Conservation (phyloP, 768 basidiomycete species). For the Boletus fagicola region DNA sequence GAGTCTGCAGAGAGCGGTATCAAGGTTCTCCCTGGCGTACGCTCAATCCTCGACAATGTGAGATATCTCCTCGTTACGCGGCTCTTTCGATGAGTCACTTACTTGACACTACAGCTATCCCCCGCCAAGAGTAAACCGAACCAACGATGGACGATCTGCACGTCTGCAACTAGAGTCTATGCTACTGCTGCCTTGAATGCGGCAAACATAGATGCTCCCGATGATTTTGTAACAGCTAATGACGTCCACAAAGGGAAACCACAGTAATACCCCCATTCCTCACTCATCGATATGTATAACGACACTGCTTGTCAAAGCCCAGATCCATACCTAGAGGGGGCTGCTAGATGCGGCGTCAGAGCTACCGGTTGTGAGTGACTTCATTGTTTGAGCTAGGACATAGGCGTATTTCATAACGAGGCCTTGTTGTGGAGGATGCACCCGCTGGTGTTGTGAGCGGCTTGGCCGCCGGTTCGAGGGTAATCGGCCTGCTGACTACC, state of each 20-base stretch:
- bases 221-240: constrained; percentile 79
- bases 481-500: constrained; percentile 79
- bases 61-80: background rate
- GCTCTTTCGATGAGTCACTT: background rate
- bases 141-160: constrained; percentile 85
- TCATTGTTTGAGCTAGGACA: background rate
- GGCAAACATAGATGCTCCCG: constrained; percentile 66
- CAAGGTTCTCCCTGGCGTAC: constrained; percentile 71
- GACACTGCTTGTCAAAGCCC: constrained; percentile 44
- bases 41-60: constrained; percentile 56
- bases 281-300: background rate
- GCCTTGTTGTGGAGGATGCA: constrained; percentile 90
- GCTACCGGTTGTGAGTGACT: constrained; percentile 34
- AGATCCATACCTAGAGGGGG: constrained; percentile 89
- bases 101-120: constrained; percentile 28
- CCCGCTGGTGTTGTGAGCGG: constrained; percentile 83
- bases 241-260: constrained; percentile 85
- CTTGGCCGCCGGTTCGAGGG: constrained; percentile 77
- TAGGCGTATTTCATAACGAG: constrained; percentile 34
- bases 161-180: constrained; percentile 77
- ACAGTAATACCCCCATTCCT: constrained; percentile 37
- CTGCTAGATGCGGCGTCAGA: constrained; percentile 62
- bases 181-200: constrained; percentile 67
- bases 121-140: constrained; percentile 40
- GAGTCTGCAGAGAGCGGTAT: constrained; percentile 60